Base-by-base conservation (phyloP, 495 filamentous ascomycete genomes). In the Darksidea phi region DNA sequence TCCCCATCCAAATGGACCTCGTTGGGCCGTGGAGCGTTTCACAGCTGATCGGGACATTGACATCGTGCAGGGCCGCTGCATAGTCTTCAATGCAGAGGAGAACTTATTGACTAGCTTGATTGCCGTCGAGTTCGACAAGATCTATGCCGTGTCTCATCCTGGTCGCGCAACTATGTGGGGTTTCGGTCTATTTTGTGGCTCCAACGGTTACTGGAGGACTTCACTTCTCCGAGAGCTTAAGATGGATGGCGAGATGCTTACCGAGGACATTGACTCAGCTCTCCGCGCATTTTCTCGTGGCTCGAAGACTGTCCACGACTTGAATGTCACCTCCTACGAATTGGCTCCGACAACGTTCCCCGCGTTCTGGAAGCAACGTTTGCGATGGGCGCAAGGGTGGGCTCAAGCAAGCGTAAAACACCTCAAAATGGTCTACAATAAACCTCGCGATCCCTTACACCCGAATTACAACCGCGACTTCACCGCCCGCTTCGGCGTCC, bases 261-360 rank as follows among this genome's bases (percentile, higher is more conserved):
- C 75, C 0, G 75, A 76, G 58, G 75, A 77, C 53, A 76, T 77
- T 49, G 75, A 77, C 59, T 77, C 75, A 1, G 70, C 72, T 2
- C 59, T 77, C 6, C 68, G 74, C 20, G 74, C 74, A 17, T 62
- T 71, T 50, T 67, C 66, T 11, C 46, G 60, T 0, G 71, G 71
- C n/a, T 61, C 67, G 18, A 68, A 72, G 23, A 66, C 67, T 10
- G 68, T 73, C 5, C 72, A 74, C 36, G 72, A 74, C 28, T 51
- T 73, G 25, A 74, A 74, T 47, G 72, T 73, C 11, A 63, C 66
- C 1, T 73, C 71, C 7, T 74, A 69, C 55, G 72, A 74, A 56
- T 54, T 74, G 1, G 72, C 72, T 4, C 72, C 72, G 6, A 69
- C 68, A 0, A 69, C 60, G 2, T 63, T 72, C 25, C 47, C 63